Conservation (phyloP, 108 stramenopile genomes). For the Cylindrotheca fusiformis region DNA sequence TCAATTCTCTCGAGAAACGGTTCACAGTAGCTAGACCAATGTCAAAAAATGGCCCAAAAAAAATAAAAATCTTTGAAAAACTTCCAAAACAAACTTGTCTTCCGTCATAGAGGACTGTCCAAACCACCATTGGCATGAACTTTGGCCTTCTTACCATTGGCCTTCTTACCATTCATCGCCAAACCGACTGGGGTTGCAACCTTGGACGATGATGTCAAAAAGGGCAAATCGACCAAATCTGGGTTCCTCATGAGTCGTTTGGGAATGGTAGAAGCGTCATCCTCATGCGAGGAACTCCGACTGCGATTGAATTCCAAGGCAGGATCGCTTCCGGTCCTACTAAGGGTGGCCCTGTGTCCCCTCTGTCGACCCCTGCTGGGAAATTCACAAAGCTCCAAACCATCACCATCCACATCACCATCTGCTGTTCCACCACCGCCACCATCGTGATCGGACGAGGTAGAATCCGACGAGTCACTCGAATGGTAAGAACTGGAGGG, state of each 20-base stretch:
- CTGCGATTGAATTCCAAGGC: not conserved
- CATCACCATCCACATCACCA: not conserved
- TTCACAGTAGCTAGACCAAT: too few species aligned
- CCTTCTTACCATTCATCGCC: conserved; percentile 3
- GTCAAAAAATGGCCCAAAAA: too few species aligned
- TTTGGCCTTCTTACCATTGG: too few species aligned
- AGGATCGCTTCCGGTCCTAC: too few species aligned
- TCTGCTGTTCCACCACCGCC: not conserved
- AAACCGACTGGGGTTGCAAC: conserved; percentile 51
- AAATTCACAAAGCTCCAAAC: not conserved
- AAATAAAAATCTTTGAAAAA: too few species aligned
- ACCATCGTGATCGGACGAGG: conserved; percentile 1
- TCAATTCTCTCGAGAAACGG: too few species aligned
- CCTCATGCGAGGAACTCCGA: not conserved
- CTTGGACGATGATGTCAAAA: conserved; percentile 41
- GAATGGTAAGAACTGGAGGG: conserved; percentile 1
- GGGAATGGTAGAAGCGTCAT: conserved; percentile 11
- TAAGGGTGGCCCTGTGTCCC: too few species aligned
- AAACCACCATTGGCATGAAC: too few species aligned
- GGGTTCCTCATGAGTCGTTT: conserved; percentile 47
- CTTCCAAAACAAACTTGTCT: too few species aligned
- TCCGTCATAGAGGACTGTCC: too few species aligned
- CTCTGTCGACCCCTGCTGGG: too few species aligned
- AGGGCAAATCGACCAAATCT: conserved; percentile 54
- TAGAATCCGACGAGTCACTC: not conserved